A percentile compares a stretch with the other conserved stretches of the same genome.
These are phyloP conservation scores for Verbascum thapsus DNA, from an alignment of 257 asterid genomes.

Conservation along the genomic window DNA sequence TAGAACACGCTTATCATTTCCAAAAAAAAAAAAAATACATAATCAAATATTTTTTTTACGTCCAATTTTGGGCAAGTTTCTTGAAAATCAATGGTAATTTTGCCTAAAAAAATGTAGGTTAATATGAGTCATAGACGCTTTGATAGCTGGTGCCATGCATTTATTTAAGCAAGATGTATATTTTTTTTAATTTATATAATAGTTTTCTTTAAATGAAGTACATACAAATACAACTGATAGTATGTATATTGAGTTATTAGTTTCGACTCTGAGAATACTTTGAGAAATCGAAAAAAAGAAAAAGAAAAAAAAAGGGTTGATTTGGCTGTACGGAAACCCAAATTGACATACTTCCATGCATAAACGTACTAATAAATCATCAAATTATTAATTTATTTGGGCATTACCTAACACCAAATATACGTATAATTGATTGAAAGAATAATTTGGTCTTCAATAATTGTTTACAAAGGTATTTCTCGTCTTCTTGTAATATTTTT, in stretches of 20 bases:
- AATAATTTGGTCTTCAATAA: constrained; percentile 29
- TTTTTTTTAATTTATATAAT: no score
- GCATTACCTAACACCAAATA: constrained; percentile 22
- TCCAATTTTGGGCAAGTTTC: constrained; percentile 32
- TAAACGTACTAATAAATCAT: constrained; percentile 10
- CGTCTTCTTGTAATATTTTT: constrained; percentile 42
- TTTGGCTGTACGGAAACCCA: constrained; percentile 30
- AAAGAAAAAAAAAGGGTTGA: constrained; percentile 28
- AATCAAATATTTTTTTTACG: constrained; percentile 10
- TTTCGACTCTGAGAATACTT: no score
- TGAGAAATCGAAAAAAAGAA: no score
- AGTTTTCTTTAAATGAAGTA: no score
- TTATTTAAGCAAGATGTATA: no score
- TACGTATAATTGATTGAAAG: constrained; percentile 40
- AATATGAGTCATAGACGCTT: no score
- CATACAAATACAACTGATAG: no score
- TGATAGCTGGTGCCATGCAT: no score
- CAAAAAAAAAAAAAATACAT: constrained; percentile 3
- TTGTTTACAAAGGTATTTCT: constrained; percentile 42
- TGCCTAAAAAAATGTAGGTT: no score
- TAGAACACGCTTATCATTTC: no score
- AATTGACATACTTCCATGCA: constrained; percentile 25
- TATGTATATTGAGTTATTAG: no score
- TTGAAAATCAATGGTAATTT: no score
- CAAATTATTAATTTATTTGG: constrained; percentile 11